phyloP scores from a whole-genome alignment of 1,139 yeast genomes.

The Hyphopichia burtonii region DNA sequence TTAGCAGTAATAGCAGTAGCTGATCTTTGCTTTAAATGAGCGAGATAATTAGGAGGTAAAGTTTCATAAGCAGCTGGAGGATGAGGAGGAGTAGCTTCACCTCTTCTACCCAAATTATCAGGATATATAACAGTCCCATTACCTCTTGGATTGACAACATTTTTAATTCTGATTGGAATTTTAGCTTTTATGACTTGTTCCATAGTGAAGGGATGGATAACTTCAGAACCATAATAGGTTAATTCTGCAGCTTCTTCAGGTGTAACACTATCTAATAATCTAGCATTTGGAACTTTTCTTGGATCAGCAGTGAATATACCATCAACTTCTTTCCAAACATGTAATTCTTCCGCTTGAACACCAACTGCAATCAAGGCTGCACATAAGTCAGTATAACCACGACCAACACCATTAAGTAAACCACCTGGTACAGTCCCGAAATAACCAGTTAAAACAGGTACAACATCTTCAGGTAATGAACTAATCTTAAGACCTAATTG shows the following conservation, averaged over 20 bases:
- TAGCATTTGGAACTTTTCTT: conserved; percentile 86
- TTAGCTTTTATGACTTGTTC: conserved; percentile 96
- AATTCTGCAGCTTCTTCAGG: conserved; percentile 99
- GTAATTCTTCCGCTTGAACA: conserved; percentile 84
- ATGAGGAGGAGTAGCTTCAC: conserved; percentile 90
- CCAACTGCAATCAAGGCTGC: conserved; percentile 97
- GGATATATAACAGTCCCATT: conserved; percentile 93
- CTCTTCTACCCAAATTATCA: conserved; percentile 78
- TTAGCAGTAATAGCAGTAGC: conserved; percentile 98
- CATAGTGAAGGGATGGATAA: conserved; percentile 98
- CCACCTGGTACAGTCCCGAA: conserved; percentile 97
- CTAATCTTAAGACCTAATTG: conserved; percentile 58
- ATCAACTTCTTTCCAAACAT: conserved; percentile 98
- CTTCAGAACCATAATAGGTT: conserved; percentile 96
- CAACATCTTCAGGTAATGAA: conserved; percentile 44
- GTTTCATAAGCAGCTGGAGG: conserved; percentile 79
- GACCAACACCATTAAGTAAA: conserved; percentile 83
- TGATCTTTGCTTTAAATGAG: conserved; percentile 59
- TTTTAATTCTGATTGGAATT: conserved; percentile 94
- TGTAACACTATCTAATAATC: conserved; percentile 81
- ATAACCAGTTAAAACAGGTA: conserved; percentile 94
- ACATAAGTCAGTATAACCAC: conserved; percentile 96
- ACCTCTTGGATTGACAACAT: conserved; percentile 90
- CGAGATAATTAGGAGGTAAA: conserved; percentile 44
- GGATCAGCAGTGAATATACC: conserved; percentile 99